Evolutionary conservation across 148 eudicot species (phyloP), one percentile per base, ranked within the genome.

Genomic region (Rhododendron williamsianum): DNA sequence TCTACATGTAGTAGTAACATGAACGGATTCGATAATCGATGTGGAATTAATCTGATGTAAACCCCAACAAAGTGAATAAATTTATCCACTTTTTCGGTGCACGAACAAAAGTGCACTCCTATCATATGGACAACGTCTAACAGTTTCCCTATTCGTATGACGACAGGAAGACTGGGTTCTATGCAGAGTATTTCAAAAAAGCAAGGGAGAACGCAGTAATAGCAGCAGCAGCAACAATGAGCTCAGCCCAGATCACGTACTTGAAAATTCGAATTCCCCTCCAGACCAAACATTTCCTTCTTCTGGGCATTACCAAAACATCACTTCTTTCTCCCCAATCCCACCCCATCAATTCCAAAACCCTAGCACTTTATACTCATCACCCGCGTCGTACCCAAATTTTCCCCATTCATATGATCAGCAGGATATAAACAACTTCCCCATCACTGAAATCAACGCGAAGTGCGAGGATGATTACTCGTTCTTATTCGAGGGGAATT

Each of bases 81-180:
- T 56, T 56, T 56, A 56, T 9, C 60, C 63, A 56, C 8, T 56
- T 56, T 56, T 56, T 3, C 0, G 63, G 63, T 16, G 63, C 63
- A 19, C 19, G 23, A 56, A 19, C n/a, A 56, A 56, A 56, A 56
- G 1, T 56, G 23, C 63, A 56, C 63, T 56, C 63, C 4, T 54
- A 16, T 54, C 15, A 72, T 27, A 72, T 76, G 16, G 19, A 38
- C 45, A 19, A n/a, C 2, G 1, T 51, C 85, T 82, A 76, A 86
- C 81, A 82, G 0, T 30, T 72, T 51, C 18, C 9, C 1, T 76
- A 4, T 30, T 78, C 2, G 13, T 23, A 9, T 58, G 80, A 78
- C 91, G 76, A 78, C 91, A 90, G 91, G 91, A 90, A 78, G 91
- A 90, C 82, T 90, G 89, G 91, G 91, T 90, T 51, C 72, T 90